Evolutionary conservation across 23 red algal genomes (phyloP).

Genomic region (Gracilariopsis chorda): DNA sequence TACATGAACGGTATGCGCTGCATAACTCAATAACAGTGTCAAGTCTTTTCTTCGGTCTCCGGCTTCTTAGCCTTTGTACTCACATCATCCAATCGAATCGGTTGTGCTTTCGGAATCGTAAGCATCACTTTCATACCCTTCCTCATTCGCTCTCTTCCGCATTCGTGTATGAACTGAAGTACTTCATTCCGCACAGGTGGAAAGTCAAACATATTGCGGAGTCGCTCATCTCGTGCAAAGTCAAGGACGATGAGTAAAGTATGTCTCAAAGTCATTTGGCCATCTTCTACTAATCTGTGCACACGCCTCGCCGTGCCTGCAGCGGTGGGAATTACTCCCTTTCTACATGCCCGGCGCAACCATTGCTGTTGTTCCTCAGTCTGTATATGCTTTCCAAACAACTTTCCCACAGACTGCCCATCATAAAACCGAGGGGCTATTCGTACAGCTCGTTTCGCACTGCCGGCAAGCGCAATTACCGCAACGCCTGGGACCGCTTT

Average conservation of each 20-base stretch:
- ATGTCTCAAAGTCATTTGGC: slow-evolving; percentile 31
- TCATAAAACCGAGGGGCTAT: slow-evolving; percentile 30
- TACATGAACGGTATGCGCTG: too few relatives aligned
- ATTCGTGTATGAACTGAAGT: slow-evolving; percentile 27
- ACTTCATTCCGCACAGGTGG: background rate
- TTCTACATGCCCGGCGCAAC: background rate
- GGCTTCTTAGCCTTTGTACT: background rate
- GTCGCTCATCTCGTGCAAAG: background rate
- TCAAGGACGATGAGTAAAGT: slow-evolving; percentile 31
- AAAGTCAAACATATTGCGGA: slow-evolving; percentile 37
- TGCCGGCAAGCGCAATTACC: slow-evolving; percentile 2
- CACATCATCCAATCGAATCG: background rate
- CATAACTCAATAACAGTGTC: too few relatives aligned
- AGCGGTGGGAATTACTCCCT: slow-evolving; percentile 10
- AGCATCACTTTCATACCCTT: slow-evolving; percentile 41
- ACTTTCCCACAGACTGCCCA: slow-evolving; percentile 46
- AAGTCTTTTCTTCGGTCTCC: background rate
- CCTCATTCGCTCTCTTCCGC: background rate
- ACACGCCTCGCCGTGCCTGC: slow-evolving; percentile 47
- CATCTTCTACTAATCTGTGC: slow-evolving; percentile 44
- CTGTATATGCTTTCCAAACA: slow-evolving; percentile 51
- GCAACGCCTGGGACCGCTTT: slow-evolving; percentile 15
- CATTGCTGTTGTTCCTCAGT: slow-evolving; percentile 17
- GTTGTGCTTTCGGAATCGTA: background rate
- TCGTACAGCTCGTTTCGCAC: slow-evolving; percentile 3